Conservation (phyloP, 2,329 filamentous ascomycete genomes). For the Magnaporthiopsis rhizophila region DNA sequence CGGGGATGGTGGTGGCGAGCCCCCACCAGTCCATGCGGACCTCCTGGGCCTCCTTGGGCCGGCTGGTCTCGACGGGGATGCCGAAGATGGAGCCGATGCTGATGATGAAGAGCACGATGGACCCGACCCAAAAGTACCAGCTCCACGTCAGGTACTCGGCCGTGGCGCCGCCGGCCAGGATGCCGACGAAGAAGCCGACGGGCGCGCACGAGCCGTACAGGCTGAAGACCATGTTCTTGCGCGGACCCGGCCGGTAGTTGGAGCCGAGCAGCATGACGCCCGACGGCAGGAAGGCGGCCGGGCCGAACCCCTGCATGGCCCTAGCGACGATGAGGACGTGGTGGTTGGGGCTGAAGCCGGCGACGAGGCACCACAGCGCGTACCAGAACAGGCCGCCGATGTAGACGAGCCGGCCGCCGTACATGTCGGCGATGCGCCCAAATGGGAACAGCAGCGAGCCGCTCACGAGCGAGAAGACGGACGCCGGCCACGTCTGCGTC, state of each 20-base stretch:
- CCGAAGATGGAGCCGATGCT: conserved; percentile 34
- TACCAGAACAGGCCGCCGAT: conserved; percentile 55
- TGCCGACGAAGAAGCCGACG: conserved; percentile 54
- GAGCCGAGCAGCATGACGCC: conserved; percentile 62
- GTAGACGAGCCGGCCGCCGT: conserved; percentile 53
- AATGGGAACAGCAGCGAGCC: conserved; percentile 52
- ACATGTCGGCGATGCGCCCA: conserved; percentile 53
- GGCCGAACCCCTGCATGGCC: conserved; percentile 54
- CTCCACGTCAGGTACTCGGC: conserved; percentile 54
- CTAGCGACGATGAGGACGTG: conserved; percentile 43
- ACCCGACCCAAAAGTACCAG: conserved; percentile 65
- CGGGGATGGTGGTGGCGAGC: conserved; percentile 50
- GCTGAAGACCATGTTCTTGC: conserved; percentile 60
- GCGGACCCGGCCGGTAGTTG: conserved; percentile 59
- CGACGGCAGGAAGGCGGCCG: conserved; percentile 63
- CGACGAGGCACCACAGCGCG: conserved; percentile 57
- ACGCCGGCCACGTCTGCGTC: conserved; percentile 33
- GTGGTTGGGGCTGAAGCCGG: conserved; percentile 45
- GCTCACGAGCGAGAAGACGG: conserved; percentile 46
- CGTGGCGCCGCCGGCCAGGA: conserved; percentile 56
- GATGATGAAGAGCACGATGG: conserved; percentile 33
- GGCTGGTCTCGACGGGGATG: conserved; percentile 21
- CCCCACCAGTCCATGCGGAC: conserved; percentile 63
- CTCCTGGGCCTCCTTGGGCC: conserved; percentile 13
- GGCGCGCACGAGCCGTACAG: conserved; percentile 51